A percentile compares a stretch with the other conserved stretches of the same genome.
Evolutionary conservation across 768 basidiomycete species (phyloP).

Genomic region (Pleurotus platypus): DNA sequence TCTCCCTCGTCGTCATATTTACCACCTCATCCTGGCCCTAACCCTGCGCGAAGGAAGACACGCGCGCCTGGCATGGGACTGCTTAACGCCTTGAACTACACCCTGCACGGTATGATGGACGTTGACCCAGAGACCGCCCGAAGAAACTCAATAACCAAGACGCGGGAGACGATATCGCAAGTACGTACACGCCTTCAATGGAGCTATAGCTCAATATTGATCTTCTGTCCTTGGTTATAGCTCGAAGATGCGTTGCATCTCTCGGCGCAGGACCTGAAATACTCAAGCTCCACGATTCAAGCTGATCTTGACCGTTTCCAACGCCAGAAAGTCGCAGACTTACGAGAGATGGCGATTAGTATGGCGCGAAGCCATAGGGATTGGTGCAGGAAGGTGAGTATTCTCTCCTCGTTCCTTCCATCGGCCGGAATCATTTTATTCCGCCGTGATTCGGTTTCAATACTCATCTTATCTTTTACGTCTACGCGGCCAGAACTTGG

Average conservation of each 20-base stretch:
- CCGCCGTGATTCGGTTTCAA: slow-evolving; percentile 9
- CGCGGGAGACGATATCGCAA: slow-evolving; percentile 92
- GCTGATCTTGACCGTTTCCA: slow-evolving; percentile 98
- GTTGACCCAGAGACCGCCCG: slow-evolving; percentile 96
- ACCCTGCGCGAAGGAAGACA: slow-evolving; percentile 51
- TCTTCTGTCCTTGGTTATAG: slow-evolving; percentile 35
- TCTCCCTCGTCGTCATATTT: slow-evolving; percentile 44
- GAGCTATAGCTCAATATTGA: background rate
- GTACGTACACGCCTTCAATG: slow-evolving; percentile 35
- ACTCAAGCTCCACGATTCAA: slow-evolving; percentile 94
- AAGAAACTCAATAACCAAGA: slow-evolving; percentile 90
- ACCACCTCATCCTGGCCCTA: slow-evolving; percentile 80
- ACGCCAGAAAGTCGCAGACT: slow-evolving; percentile 95
- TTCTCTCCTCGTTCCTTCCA: background rate
- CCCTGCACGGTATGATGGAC: slow-evolving; percentile 97
- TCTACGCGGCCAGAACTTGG: slow-evolving; percentile 69
- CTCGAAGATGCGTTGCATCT: slow-evolving; percentile 94
- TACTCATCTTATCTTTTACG: background rate
- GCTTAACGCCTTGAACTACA: slow-evolving; percentile 88
- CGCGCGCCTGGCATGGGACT: slow-evolving; percentile 81
- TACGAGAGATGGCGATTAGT: slow-evolving; percentile 89
- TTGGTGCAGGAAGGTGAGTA: slow-evolving; percentile 89
- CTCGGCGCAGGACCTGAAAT: slow-evolving; percentile 91
- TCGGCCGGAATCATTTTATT: slow-evolving; percentile 12
- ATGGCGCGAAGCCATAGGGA: slow-evolving; percentile 91